Evolutionary conservation across 2,329 filamentous ascomycete species (phyloP).

Genomic region (Penicillium aurantiogriseum): DNA sequence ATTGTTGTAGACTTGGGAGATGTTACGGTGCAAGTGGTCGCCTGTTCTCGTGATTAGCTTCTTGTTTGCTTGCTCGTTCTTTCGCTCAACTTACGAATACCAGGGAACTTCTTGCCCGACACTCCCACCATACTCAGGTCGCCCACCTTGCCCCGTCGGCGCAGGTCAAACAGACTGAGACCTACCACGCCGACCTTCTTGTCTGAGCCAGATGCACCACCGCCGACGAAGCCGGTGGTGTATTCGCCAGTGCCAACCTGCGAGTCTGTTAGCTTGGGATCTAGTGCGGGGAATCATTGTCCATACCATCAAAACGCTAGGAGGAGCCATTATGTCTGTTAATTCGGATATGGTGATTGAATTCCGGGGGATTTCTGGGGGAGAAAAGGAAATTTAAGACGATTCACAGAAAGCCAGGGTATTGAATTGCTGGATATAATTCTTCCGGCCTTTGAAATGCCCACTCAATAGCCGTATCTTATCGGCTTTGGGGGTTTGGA

Average conservation of each 20-base stretch:
- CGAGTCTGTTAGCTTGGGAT: slow-evolving; percentile 6
- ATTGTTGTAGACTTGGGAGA: slow-evolving; percentile 80
- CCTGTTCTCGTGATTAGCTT: slow-evolving; percentile 48
- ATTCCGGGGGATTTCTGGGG: neutral
- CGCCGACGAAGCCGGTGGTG: slow-evolving; percentile 90
- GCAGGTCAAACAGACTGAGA: slow-evolving; percentile 82
- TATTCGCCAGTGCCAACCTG: slow-evolving; percentile 92
- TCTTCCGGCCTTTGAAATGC: slow-evolving; percentile 27
- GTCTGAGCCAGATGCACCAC: slow-evolving; percentile 79
- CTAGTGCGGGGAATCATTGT: slow-evolving; percentile 1
- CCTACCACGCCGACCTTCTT: slow-evolving; percentile 96
- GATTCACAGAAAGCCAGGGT: slow-evolving; percentile 3
- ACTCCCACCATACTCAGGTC: slow-evolving; percentile 86
- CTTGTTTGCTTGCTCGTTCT: slow-evolving; percentile 1
- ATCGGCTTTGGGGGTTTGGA: slow-evolving; percentile 1
- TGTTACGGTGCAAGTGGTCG: slow-evolving; percentile 83
- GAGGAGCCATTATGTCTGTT: slow-evolving; percentile 52
- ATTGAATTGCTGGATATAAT: slow-evolving; percentile 23
- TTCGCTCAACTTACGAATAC: slow-evolving; percentile 65
- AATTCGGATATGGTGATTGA: neutral
- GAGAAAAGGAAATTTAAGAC: slow-evolving; percentile 8
- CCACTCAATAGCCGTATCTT: slow-evolving; percentile 31
- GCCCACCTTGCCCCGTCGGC: slow-evolving; percentile 82
- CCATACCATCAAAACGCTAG: slow-evolving; percentile 67
- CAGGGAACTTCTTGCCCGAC: slow-evolving; percentile 84